These are phyloP conservation scores for Cokeromyces recurvatus DNA, from an alignment of 371 early-diverging fungal genomes.

Conservation along the genomic window DNA sequence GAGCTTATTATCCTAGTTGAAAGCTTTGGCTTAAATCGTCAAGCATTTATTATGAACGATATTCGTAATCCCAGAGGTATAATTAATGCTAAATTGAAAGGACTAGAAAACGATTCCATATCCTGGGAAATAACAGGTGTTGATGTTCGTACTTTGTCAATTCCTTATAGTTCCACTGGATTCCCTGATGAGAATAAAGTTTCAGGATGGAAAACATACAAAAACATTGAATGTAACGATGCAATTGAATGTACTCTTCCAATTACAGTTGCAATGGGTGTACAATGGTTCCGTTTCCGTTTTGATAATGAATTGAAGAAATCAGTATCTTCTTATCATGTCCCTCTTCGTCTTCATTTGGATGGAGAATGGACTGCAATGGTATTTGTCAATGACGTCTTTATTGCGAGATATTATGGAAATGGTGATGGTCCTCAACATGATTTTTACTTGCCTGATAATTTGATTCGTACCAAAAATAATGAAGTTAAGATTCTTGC, in stretches of 20 bases:
- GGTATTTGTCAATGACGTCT: conserved; percentile 55
- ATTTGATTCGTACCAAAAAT: conserved; percentile 30
- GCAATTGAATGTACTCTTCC: conserved; percentile 4
- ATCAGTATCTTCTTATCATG: conserved; percentile 11
- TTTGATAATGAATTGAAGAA: conserved; percentile 31
- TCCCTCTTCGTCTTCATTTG: conserved; percentile 64
- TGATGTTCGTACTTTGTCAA: conserved; percentile 54
- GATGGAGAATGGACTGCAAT: conserved; percentile 64
- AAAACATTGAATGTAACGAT: conserved; percentile 5
- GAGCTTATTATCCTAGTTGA: conserved; percentile 69
- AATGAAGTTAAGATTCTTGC: conserved; percentile 37
- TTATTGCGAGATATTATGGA: conserved; percentile 72
- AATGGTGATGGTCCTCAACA: conserved; percentile 71
- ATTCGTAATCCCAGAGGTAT: conserved; percentile 76
- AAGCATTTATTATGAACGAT: conserved; percentile 73
- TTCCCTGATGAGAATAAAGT: conserved; percentile 64
- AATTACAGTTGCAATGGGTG: conserved; percentile 22
- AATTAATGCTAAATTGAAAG: conserved; percentile 51
- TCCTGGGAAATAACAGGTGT: conserved; percentile 78
- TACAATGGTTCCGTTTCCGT: conserved; percentile 31
- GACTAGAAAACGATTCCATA: conserved; percentile 17
- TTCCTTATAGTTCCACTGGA: conserved; percentile 63
- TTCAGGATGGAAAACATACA: conserved; percentile 22
- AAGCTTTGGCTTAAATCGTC: conserved; percentile 73
- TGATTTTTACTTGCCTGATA: conserved; percentile 70